Percentiles rank a stretch among this genome's conserved stretches.
Conservation (phyloP, 306 rosid genomes). For the Malus sylvestris region DNA sequence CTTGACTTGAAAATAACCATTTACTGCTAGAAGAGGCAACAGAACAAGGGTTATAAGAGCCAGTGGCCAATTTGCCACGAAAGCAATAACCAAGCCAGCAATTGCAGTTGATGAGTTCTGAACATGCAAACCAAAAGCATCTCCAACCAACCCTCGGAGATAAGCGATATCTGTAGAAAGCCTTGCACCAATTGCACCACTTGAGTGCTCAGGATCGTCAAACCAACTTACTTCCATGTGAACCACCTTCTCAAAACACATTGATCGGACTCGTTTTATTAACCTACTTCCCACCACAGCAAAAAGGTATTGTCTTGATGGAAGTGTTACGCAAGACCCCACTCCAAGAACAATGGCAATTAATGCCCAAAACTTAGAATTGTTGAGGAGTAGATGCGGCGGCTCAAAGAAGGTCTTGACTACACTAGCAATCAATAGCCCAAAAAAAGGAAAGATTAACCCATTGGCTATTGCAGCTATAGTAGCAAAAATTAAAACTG, state of each 20-base stretch:
- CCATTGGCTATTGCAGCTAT: slow-evolving; percentile 54
- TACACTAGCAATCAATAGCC: slow-evolving; percentile 37
- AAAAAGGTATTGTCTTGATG: slow-evolving; percentile 49
- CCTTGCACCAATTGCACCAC: slow-evolving; percentile 69
- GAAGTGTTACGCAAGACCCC: slow-evolving; percentile 27
- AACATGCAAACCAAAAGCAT: slow-evolving; percentile 54
- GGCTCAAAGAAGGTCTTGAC: slow-evolving; percentile 59
- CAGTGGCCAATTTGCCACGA: slow-evolving; percentile 59
- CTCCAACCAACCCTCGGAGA: slow-evolving; percentile 57
- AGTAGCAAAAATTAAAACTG: slow-evolving; percentile 42
- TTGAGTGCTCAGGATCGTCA: slow-evolving; percentile 59
- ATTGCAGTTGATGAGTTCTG: slow-evolving; percentile 42
- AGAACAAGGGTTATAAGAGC: slow-evolving; percentile 50
- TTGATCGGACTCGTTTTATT: slow-evolving; percentile 46
- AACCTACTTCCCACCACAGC: slow-evolving; percentile 61
- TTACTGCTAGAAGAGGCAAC: slow-evolving; percentile 47
- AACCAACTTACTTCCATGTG: slow-evolving; percentile 81
- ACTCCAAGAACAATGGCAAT: slow-evolving; percentile 39
- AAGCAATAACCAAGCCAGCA: slow-evolving; percentile 57
- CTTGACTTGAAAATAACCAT: slow-evolving; percentile 47
- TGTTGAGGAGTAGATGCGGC: slow-evolving; percentile 42
- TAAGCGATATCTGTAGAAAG: slow-evolving; percentile 66
- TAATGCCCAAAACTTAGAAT: slow-evolving; percentile 60
- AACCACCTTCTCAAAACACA: slow-evolving; percentile 60
- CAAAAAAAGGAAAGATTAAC: slow-evolving; percentile 36